Evolutionary conservation across 805 yeast species (phyloP), one percentile per base, ranked within the genome.

Genomic region (Candida sithepensis): DNA sequence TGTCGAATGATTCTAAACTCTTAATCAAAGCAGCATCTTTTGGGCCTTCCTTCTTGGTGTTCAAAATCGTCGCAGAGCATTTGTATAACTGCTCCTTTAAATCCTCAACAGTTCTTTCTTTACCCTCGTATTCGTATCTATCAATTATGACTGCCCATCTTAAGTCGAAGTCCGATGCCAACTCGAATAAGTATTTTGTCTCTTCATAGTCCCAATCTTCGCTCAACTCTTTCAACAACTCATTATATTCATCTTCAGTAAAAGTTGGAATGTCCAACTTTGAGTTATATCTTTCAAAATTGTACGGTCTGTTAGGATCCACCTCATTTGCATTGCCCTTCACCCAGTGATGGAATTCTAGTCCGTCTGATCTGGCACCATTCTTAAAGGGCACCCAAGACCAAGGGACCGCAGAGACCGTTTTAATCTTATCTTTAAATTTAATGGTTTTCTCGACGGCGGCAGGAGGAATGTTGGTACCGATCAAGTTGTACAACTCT

Each of bases 401-500:
- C 99, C 99, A 94, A 0, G 96, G 90, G 0, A 94, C 77, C 0
- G 88, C 85, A 51, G 81, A 84, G 18, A 77, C 73, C 39, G 70
- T 69, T 48, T 79, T 79, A 44, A 88, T 73, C 55, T 81, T 77
- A 49, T 83, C 88, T 53, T 84, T 85, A 60, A 82, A 82, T 52
- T 80, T 75, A 18, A 51, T 44, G n/a, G 69, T 66, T 44, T 71
- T 72, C 44, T 73, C 72, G n/a, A 77, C 77, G n/a, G 75, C 77
- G 7, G 77, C 79, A 0, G 98, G 91, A 1, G 99, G 97, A 2
- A 96, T 82, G 64, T 89, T 89, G 36, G 94, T 91, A 4, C 99
- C 99, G 37, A 94, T 71, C 45, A 95, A 74, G 54, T 85, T 86
- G 66, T 85, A 91, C 45, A 94, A 71, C 64, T 94, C 99, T 56